Conservation (phyloP, 257 asterid species). For the Solanum chilense region DNA sequence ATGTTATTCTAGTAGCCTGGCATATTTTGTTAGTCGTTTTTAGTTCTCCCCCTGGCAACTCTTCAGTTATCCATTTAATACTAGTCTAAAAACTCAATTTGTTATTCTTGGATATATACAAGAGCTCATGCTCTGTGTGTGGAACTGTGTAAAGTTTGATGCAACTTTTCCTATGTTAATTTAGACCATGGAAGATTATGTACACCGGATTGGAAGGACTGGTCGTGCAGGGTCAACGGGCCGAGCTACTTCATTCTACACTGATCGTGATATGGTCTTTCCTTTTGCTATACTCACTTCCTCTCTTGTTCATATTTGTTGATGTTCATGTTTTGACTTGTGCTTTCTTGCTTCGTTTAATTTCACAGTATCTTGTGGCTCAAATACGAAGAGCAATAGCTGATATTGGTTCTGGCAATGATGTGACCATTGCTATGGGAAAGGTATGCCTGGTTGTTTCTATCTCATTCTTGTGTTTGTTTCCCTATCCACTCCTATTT, state of each 20-base stretch:
- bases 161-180: constrained; percentile 2
- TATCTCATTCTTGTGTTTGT: neutral
- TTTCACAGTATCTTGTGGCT: constrained; percentile 62
- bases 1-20: neutral
- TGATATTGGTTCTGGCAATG: constrained; percentile 71
- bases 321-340: neutral
- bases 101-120: neutral
- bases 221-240: constrained; percentile 96
- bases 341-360: neutral
- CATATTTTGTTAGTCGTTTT: neutral
- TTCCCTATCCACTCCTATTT: neutral
- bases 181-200: constrained; percentile 86
- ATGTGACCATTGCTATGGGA: constrained; percentile 60
- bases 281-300: constrained; percentile 1
- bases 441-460: constrained; percentile 39
- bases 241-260: constrained; percentile 71
- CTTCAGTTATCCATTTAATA: neutral
- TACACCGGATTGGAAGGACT: constrained; percentile 87
- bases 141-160: neutral
- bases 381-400: constrained; percentile 79
- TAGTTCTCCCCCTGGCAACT: neutral
- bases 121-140: neutral
- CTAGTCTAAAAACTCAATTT: neutral
- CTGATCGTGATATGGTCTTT: constrained; percentile 72
- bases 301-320: neutral